phyloP scores from a whole-genome alignment of 148 eudicot species.

The Linanthus parryae region DNA sequence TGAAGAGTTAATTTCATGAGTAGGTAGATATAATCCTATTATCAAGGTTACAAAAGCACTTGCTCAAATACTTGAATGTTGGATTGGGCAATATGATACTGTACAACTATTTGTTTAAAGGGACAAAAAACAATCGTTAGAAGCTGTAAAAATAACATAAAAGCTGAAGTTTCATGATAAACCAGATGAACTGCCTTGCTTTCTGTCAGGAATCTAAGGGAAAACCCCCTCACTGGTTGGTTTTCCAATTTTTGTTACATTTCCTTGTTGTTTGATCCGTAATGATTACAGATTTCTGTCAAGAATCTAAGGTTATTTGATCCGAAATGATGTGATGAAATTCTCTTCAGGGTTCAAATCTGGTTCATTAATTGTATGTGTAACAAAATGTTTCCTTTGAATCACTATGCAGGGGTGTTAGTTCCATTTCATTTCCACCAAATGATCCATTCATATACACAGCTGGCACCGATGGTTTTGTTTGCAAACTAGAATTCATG shows the following conservation, averaged over 20 bases:
- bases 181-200: background rate
- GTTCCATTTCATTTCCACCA: slow-evolving; percentile 52
- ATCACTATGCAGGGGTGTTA: slow-evolving; percentile 66
- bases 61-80: background rate
- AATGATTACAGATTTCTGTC: too few relatives aligned
- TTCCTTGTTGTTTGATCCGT: too few relatives aligned
- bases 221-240: too few relatives aligned
- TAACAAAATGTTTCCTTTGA: too few relatives aligned
- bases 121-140: too few relatives aligned
- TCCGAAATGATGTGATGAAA: too few relatives aligned
- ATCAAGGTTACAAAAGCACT: too few relatives aligned
- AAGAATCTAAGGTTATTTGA: too few relatives aligned
- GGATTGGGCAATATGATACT: background rate
- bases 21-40: too few relatives aligned
- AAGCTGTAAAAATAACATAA: background rate
- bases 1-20: background rate
- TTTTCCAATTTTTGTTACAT: too few relatives aligned
- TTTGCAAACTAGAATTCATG: slow-evolving; percentile 68
- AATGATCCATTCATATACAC: slow-evolving; percentile 56
- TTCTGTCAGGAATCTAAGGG: background rate
- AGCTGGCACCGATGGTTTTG: slow-evolving; percentile 90
- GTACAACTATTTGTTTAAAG: background rate
- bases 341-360: too few relatives aligned
- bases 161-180: slow-evolving; percentile 1
- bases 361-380: too few relatives aligned